phyloP scores from a whole-genome alignment of 192 early-diverging fungal species.

The Chytriomyces confervae region DNA sequence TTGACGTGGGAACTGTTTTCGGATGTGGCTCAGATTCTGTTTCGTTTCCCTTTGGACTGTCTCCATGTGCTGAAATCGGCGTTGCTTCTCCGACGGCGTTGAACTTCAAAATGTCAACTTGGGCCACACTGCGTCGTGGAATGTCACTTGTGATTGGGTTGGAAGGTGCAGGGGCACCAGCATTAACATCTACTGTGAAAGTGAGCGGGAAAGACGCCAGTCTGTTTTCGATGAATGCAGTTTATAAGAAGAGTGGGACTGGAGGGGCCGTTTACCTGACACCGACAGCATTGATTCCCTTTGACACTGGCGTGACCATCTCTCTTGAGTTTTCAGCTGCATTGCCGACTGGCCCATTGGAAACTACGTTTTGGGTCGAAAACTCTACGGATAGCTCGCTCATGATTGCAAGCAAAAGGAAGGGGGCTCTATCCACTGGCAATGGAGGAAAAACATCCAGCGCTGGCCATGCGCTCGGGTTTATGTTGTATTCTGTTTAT shows the following conservation, averaged over 20 bases:
- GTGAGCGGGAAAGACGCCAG: neutral
- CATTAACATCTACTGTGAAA: neutral
- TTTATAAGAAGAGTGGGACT: neutral
- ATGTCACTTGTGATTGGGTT: neutral
- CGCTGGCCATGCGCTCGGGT: too few species aligned
- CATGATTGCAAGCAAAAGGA: constrained; percentile 15
- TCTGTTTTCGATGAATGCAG: neutral
- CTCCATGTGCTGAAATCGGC: neutral
- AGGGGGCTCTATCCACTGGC: constrained; percentile 13
- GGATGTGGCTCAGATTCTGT: neutral
- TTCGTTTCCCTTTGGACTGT: neutral
- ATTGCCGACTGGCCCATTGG: neutral
- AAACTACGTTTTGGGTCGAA: neutral
- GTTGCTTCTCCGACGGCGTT: neutral
- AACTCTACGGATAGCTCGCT: neutral
- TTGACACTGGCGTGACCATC: neutral
- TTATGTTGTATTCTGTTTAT: too few species aligned
- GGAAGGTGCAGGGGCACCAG: neutral
- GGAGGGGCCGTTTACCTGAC: neutral
- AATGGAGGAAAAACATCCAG: too few species aligned
- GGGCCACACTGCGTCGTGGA: neutral
- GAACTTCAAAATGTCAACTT: neutral
- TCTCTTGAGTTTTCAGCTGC: neutral
- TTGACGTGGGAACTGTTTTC: neutral
- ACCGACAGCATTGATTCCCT: neutral